phyloP scores from a whole-genome alignment of 1,284 basidiomycete species.

The Ceratobasidium papillatum region DNA sequence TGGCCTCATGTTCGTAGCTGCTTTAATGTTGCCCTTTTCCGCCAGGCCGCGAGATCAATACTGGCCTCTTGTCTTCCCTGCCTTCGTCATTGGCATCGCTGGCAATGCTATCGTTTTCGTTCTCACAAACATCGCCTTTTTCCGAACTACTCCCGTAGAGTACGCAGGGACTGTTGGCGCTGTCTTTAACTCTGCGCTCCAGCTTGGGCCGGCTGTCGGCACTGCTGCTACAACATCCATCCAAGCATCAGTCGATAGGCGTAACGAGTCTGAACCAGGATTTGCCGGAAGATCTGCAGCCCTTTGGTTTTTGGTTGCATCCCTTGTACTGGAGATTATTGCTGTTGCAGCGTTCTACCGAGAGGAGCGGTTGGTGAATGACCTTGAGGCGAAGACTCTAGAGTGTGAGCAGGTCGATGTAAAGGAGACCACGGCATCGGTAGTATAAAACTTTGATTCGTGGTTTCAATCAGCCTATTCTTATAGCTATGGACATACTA shows the following conservation, averaged over 20 bases:
- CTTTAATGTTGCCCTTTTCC: slow-evolving; percentile 54
- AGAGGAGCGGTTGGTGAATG: slow-evolving; percentile 1
- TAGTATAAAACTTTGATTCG: background rate
- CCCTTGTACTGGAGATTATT: slow-evolving; percentile 31
- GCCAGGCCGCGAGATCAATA: slow-evolving; percentile 55
- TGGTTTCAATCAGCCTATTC: too few species aligned
- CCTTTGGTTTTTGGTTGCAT: slow-evolving; percentile 44
- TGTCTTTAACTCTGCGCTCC: slow-evolving; percentile 44
- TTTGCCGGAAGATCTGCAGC: slow-evolving; percentile 40
- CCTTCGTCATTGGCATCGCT: slow-evolving; percentile 49
- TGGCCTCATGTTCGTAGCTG: slow-evolving; percentile 53
- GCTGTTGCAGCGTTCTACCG: slow-evolving; percentile 38
- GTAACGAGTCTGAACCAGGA: background rate
- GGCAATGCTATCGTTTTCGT: slow-evolving; percentile 28
- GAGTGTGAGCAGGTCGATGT: slow-evolving; percentile 1
- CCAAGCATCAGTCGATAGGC: slow-evolving; percentile 36
- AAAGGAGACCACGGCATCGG: background rate
- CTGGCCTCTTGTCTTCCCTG: slow-evolving; percentile 60
- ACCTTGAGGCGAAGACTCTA: slow-evolving; percentile 7
- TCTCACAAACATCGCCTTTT: slow-evolving; percentile 30
- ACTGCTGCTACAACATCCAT: slow-evolving; percentile 41
- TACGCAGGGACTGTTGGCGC: slow-evolving; percentile 43
- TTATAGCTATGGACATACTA: too few species aligned
- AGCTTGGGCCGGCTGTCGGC: slow-evolving; percentile 43
- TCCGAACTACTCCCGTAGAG: slow-evolving; percentile 34